phyloP scores from a whole-genome alignment of 495 filamentous ascomycete genomes.

The Trichocladium uniseriatum region DNA sequence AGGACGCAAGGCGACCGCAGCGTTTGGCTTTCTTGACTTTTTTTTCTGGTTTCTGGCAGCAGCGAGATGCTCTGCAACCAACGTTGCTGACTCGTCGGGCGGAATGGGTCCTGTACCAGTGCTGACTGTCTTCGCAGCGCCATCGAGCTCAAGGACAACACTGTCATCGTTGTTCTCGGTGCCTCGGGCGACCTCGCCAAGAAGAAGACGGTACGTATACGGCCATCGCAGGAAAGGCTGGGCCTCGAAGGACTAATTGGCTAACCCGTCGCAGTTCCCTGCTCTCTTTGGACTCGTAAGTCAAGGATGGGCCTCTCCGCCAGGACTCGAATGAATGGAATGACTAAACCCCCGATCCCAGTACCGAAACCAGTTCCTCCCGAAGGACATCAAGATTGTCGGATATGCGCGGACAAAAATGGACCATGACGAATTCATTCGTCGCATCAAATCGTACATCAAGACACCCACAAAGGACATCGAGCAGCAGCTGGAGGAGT shows the following conservation, averaged over 20 bases:
- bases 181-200: conserved; percentile 97
- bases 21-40: not conserved
- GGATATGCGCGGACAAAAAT: conserved; percentile 99
- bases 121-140: conserved; percentile 20
- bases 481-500: conserved; percentile 85
- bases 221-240: not conserved
- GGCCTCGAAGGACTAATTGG: conserved; percentile 15
- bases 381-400: conserved; percentile 93
- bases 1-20: conserved; percentile 1
- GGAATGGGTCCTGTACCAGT: not conserved
- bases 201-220: conserved; percentile 97
- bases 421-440: conserved; percentile 92
- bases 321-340: not conserved
- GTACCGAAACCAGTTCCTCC: conserved; percentile 98
- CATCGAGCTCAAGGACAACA: conserved; percentile 97
- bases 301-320: conserved; percentile 17
- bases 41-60: not conserved
- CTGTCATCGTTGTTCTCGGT: conserved; percentile 91
- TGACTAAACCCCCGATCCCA: conserved; percentile 36
- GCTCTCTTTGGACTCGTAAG: conserved; percentile 95
- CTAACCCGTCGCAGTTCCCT: conserved; percentile 63
- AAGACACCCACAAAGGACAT: conserved; percentile 98
- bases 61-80: not conserved
- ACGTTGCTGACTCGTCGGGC: not conserved
- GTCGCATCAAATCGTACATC: conserved; percentile 92